Conservation (phyloP, 768 basidiomycete genomes). For the Jaapia argillacea region DNA sequence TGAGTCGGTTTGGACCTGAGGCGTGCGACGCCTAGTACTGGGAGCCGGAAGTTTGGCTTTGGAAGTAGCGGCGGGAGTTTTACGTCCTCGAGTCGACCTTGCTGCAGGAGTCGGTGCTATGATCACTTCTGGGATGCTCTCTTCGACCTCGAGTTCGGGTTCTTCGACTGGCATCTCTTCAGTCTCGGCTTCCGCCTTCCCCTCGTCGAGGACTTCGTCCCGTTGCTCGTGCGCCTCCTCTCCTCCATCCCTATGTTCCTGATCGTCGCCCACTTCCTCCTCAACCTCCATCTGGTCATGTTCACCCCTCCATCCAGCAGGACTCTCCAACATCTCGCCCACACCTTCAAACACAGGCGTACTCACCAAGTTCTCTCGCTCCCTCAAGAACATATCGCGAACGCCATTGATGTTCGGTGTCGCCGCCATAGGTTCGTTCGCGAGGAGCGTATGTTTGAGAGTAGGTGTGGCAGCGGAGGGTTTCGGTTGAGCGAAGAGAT, state of each 20-base stretch:
- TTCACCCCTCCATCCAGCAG: slow-evolving; percentile 13
- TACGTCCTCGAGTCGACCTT: background rate
- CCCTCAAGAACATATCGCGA: slow-evolving; percentile 18
- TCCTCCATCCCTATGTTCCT: slow-evolving; percentile 5
- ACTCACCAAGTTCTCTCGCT: slow-evolving; percentile 8
- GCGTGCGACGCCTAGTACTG: background rate
- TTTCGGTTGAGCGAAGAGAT: slow-evolving; percentile 16
- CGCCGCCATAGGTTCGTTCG: slow-evolving; percentile 2
- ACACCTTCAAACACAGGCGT: slow-evolving; percentile 19
- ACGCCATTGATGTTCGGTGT: slow-evolving; percentile 27
- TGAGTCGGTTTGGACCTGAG: background rate
- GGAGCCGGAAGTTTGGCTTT: background rate
- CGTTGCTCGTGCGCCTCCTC: background rate
- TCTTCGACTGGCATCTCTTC: slow-evolving; percentile 9
- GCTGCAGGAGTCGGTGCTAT: background rate
- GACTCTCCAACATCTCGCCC: slow-evolving; percentile 21
- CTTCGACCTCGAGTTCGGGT: background rate
- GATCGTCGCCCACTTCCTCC: slow-evolving; percentile 3
- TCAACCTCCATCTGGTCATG: slow-evolving; percentile 5
- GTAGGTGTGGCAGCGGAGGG: slow-evolving; percentile 11
- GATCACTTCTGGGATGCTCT: background rate
- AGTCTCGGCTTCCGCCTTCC: slow-evolving; percentile 1
- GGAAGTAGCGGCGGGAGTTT: background rate
- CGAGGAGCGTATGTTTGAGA: slow-evolving; percentile 25
- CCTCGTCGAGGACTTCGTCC: slow-evolving; percentile 3